A percentile compares a stretch with the other conserved stretches of the same genome.
Conservation (phyloP, 352 stramenopile genomes). For the Globisporangium heterothallicum region DNA sequence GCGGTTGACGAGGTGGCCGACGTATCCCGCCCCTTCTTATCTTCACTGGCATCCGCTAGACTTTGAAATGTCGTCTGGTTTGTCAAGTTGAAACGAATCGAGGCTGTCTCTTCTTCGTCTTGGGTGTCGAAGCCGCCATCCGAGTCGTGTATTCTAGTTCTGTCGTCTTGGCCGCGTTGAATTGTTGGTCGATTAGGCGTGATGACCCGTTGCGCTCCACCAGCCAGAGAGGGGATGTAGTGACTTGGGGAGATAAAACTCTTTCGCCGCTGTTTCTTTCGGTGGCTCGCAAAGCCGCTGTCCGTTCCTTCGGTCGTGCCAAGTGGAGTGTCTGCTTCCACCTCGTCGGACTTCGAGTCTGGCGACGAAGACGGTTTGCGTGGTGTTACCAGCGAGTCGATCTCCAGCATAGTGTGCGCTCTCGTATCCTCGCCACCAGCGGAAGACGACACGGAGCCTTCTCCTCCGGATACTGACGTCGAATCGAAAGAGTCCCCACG, state of each 20-base stretch:
- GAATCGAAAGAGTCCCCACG: background rate
- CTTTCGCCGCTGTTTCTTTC: slow-evolving; percentile 39
- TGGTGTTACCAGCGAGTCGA: slow-evolving; percentile 4
- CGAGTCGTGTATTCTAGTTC: background rate
- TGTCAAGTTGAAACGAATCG: slow-evolving; percentile 12
- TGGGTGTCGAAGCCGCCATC: slow-evolving; percentile 14
- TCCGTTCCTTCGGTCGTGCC: slow-evolving; percentile 1
- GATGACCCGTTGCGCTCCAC: slow-evolving; percentile 52
- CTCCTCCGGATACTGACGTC: background rate
- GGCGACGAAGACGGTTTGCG: background rate
- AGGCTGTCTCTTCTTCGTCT: slow-evolving; percentile 5
- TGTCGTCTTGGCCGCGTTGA: background rate
- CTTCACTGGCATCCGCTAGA: slow-evolving; percentile 3
- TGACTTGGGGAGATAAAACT: slow-evolving; percentile 46
- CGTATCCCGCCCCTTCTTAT: background rate
- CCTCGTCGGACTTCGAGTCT: background rate
- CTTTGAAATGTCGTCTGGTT: slow-evolving; percentile 6
- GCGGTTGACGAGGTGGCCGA: background rate
- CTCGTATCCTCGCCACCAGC: background rate
- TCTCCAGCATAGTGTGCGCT: background rate
- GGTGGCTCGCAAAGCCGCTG: slow-evolving; percentile 8
- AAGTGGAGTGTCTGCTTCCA: background rate
- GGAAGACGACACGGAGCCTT: slow-evolving; percentile 3
- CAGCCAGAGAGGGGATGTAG: slow-evolving; percentile 36
- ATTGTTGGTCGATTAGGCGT: slow-evolving; percentile 29